Base-by-base conservation (phyloP, 371 early-diverging fungal species). In the Fennellomyces sp. region DNA sequence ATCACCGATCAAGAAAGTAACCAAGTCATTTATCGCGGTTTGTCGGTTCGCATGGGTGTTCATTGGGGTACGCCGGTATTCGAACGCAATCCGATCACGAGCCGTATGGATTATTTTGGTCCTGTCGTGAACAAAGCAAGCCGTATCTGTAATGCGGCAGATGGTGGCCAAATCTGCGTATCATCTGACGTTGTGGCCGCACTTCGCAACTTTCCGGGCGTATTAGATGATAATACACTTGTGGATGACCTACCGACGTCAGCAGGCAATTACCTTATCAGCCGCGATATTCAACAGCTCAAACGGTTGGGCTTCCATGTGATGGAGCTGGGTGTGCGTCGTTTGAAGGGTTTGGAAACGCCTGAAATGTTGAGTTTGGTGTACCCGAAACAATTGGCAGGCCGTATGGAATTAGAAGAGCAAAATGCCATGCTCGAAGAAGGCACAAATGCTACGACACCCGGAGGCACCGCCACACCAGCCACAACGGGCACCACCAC, bases 61-160 rank as follows among this genome's bases (percentile, higher is more conserved):
- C 97, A 97, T 69, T 90, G 91, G 79, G 98, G 98, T 38, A 80
- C 81, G 3, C 95, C 97, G 2, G 91, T 95, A 4, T 93, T 91
- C 53, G 97, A 97, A 62, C 88, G 88, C 19, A 95, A 96, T 63
- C 94, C 94, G 0, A 85, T 94, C 41, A 95, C 96, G 15, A 83
- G 88, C 25, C 88, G 97, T 38, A 95, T 97, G 95, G 97, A 97
- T 75, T 97, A 97, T 69, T 96, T 94, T 82, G 97, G 97, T 0
- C 95, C 95, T 2, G 90, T 95, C 79, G 96, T 96, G 21, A 96
- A 95, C 68, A 84, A 93, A 8, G 89, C 95, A 12, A 89, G 94
- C 30, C 86, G 97, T 48, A 90, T 97, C 45, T 90, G 92, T 60
- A 88, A 86, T 25, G 89, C 89, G 2, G 95, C 97, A 0, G 95